These are phyloP conservation scores for Volutella citrinella DNA, from an alignment of 2,329 filamentous ascomycete genomes.

Conservation along the genomic window DNA sequence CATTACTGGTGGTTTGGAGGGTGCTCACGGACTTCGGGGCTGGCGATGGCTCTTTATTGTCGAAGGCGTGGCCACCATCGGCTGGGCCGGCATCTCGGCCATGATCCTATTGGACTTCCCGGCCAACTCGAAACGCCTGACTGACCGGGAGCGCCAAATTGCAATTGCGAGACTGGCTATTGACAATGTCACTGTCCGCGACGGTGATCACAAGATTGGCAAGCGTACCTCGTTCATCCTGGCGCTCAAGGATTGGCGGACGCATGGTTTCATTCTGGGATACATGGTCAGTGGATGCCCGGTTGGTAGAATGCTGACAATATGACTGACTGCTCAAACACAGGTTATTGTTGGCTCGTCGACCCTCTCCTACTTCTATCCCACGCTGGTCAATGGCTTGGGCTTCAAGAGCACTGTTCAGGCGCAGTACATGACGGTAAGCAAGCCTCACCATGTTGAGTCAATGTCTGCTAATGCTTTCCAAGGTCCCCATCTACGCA, in stretches of 20 bases:
- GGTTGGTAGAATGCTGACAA: too few species aligned
- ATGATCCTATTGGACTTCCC: slow-evolving; percentile 71
- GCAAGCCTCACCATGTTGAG: too few species aligned
- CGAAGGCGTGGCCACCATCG: slow-evolving; percentile 58
- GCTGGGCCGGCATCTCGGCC: slow-evolving; percentile 58
- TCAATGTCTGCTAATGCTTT: too few species aligned
- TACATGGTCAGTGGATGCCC: slow-evolving; percentile 20
- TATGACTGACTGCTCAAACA: too few species aligned
- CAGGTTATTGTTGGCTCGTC: slow-evolving; percentile 30
- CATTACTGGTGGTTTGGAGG: slow-evolving; percentile 53
- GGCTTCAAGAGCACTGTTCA: slow-evolving; percentile 26
- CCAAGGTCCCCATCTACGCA: slow-evolving; percentile 52
- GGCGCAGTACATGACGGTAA: slow-evolving; percentile 33
- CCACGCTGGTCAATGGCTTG: slow-evolving; percentile 30
- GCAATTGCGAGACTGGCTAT: too few species aligned
- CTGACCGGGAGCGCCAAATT: slow-evolving; percentile 56
- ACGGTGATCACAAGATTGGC: too few species aligned
- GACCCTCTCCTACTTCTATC: slow-evolving; percentile 33
- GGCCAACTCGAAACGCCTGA: slow-evolving; percentile 52
- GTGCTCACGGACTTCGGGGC: slow-evolving; percentile 44
- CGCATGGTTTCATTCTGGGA: slow-evolving; percentile 16
- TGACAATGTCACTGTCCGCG: too few species aligned
- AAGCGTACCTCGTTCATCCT: too few species aligned
- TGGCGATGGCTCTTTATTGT: slow-evolving; percentile 54
- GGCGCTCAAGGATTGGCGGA: too few species aligned